These are phyloP conservation scores for Phyllostachys edulis DNA, from an alignment of 176 grass and related monocot species.

Conservation along the genomic window DNA sequence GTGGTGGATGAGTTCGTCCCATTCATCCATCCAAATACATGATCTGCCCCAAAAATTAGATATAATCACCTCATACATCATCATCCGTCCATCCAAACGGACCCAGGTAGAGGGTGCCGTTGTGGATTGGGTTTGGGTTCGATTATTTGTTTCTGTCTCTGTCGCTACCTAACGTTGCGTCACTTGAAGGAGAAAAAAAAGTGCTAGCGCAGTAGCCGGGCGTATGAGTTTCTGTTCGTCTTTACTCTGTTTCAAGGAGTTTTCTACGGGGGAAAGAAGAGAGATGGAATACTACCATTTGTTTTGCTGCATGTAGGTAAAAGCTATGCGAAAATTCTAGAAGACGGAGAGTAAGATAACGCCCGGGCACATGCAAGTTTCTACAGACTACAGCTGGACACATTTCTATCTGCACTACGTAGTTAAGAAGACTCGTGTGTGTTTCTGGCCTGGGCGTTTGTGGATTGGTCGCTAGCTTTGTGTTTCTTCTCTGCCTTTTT, in stretches of 20 bases:
- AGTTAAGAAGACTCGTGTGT: background rate
- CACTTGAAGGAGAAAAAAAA: background rate
- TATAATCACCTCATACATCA: too few species aligned
- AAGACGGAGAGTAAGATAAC: conserved; percentile 13
- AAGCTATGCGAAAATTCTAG: background rate
- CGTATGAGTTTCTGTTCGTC: background rate
- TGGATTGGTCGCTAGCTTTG: background rate
- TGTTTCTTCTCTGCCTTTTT: background rate
- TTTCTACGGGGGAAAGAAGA: background rate
- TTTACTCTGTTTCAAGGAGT: background rate
- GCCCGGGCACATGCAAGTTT: background rate
- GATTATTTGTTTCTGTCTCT: background rate
- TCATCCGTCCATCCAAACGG: too few species aligned
- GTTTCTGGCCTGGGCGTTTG: background rate
- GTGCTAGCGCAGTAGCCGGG: background rate
- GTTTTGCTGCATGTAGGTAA: conserved; percentile 6
- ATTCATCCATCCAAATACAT: too few species aligned
- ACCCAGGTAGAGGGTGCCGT: background rate
- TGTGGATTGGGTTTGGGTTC: background rate
- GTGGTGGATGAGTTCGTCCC: too few species aligned
- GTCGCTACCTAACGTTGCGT: conserved; percentile 36
- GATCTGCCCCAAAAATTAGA: too few species aligned
- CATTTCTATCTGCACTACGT: background rate
- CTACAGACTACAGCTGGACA: background rate
- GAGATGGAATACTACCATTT: background rate